phyloP scores from a whole-genome alignment of 2,329 filamentous ascomycete species.

The Dothideomycetes sp. region DNA sequence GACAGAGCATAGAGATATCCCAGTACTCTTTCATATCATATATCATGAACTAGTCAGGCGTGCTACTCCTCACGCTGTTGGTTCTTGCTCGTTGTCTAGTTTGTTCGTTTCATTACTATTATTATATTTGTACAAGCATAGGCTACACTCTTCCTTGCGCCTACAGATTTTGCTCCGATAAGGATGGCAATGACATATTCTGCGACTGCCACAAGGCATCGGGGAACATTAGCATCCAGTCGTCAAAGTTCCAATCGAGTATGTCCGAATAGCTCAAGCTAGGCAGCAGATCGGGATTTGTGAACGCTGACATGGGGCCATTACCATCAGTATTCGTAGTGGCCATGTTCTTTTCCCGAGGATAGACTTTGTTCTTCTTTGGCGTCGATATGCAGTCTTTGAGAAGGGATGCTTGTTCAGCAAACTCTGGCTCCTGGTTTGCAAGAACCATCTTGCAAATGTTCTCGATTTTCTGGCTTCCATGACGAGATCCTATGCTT shows the following conservation, averaged over 20 bases:
- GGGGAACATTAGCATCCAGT: slow-evolving; percentile 12
- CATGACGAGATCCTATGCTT: not conserved
- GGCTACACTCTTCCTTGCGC: not conserved
- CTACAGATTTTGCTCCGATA: not conserved
- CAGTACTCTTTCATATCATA: too few relatives aligned
- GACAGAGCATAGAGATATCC: too few relatives aligned
- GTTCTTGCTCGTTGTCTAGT: too few relatives aligned
- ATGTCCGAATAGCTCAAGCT: not conserved
- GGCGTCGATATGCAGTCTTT: slow-evolving; percentile 4
- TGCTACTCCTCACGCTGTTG: too few relatives aligned
- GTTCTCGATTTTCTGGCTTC: slow-evolving; percentile 1
- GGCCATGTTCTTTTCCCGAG: not conserved
- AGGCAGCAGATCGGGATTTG: not conserved
- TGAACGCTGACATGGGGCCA: not conserved
- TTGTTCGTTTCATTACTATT: too few relatives aligned
- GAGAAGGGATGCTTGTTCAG: not conserved
- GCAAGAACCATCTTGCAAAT: slow-evolving; percentile 11
- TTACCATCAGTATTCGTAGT: not conserved
- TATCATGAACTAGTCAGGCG: too few relatives aligned
- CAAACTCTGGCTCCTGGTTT: slow-evolving; percentile 10
- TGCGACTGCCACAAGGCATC: slow-evolving; percentile 2
- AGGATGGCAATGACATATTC: not conserved
- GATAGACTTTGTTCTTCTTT: not conserved
- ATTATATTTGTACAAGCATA: not conserved
- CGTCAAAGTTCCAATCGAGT: slow-evolving; percentile 11